Evolutionary conservation across 176 grass and related monocot species (phyloP).

Genomic region (Oryza glaberrima): DNA sequence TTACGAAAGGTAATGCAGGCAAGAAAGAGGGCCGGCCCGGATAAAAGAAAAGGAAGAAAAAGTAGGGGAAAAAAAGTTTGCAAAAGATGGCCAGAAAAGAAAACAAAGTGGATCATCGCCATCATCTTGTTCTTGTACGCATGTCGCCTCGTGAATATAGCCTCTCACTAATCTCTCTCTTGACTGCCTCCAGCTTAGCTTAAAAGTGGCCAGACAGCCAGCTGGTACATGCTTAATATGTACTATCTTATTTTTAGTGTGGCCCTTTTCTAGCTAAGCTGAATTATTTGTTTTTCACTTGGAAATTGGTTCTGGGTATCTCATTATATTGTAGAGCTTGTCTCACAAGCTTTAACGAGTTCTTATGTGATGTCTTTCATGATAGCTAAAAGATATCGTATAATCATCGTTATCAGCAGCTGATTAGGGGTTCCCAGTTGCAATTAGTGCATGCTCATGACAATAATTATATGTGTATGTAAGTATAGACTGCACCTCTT

Average conservation of each 20-base stretch:
- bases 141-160: slow-evolving; percentile 46
- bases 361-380: slow-evolving; percentile 16
- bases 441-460: background rate
- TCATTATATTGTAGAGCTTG: background rate
- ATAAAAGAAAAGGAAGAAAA: slow-evolving; percentile 40
- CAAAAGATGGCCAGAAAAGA: slow-evolving; percentile 38
- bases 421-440: slow-evolving; percentile 15
- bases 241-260: background rate
- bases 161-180: slow-evolving; percentile 7
- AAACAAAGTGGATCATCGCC: slow-evolving; percentile 40
- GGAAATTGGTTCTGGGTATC: background rate
- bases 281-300: background rate
- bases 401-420: slow-evolving; percentile 39
- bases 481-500: background rate
- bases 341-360: slow-evolving; percentile 27
- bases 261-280: background rate
- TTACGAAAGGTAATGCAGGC: slow-evolving; percentile 49
- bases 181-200: slow-evolving; percentile 5
- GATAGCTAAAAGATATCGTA: slow-evolving; percentile 33
- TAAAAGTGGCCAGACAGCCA: background rate
- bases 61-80: background rate
- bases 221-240: background rate
- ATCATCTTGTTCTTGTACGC: slow-evolving; percentile 50
- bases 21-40: slow-evolving; percentile 32
- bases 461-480: slow-evolving; percentile 5